Percentiles rank a stretch among this genome's conserved stretches.
These are phyloP conservation scores for Salinomyces thailandicus DNA, from an alignment of 2,329 filamentous ascomycete genomes.

Conservation along the genomic window DNA sequence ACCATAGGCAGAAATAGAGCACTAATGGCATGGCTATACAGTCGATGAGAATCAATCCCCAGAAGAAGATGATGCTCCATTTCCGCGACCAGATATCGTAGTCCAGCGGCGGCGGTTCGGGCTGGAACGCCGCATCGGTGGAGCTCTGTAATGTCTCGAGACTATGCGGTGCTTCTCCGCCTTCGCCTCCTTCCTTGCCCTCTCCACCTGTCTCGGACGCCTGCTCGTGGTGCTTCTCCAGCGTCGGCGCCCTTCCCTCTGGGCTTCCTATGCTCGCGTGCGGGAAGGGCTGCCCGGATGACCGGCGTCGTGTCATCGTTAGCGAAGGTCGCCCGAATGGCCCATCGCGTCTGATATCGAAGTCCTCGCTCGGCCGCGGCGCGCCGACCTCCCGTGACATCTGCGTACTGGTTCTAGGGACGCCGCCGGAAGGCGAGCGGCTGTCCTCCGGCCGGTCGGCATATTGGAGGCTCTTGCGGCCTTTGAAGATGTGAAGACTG, in stretches of 20 bases:
- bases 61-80: slow-evolving; percentile 48
- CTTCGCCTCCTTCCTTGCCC: neutral
- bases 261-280: too few species aligned
- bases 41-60: slow-evolving; percentile 49
- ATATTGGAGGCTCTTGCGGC: slow-evolving; percentile 8
- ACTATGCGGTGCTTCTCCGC: neutral
- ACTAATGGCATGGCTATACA: slow-evolving; percentile 48
- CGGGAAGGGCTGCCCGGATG: slow-evolving; percentile 7
- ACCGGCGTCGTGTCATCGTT: slow-evolving; percentile 21
- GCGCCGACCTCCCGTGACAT: slow-evolving; percentile 9
- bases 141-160: slow-evolving; percentile 3
- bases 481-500: neutral
- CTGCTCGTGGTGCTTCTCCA: slow-evolving; percentile 1
- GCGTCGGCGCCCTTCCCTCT: neutral
- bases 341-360: slow-evolving; percentile 23
- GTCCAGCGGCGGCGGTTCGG: slow-evolving; percentile 42
- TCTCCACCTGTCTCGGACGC: neutral
- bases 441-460: neutral
- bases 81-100: slow-evolving; percentile 47
- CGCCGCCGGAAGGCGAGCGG: neutral
- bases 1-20: slow-evolving; percentile 53
- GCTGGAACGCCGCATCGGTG: slow-evolving; percentile 18
- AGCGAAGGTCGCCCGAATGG: slow-evolving; percentile 24
- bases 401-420: slow-evolving; percentile 12
- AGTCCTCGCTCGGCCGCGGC: slow-evolving; percentile 18